Evolutionary conservation across 345 rosid species (phyloP).

Genomic region (Barbarea vulgaris): DNA sequence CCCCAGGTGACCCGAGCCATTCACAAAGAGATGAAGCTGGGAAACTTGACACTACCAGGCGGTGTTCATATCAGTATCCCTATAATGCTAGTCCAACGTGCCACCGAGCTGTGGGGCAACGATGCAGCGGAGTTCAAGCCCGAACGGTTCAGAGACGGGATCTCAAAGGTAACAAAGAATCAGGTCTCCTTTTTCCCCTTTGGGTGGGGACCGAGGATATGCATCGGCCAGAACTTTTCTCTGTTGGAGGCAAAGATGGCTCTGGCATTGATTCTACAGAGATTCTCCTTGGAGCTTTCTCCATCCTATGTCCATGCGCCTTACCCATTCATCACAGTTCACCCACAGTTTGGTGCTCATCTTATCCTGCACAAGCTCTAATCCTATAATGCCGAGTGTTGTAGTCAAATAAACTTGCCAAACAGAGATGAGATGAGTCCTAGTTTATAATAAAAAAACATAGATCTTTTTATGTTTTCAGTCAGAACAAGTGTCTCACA

Average conservation of each 20-base stretch:
- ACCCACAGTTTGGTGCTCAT: slow-evolving; percentile 54
- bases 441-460: too few relatives aligned
- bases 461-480: too few relatives aligned
- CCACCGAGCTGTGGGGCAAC: slow-evolving; percentile 49
- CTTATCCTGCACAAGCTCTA: slow-evolving; percentile 40
- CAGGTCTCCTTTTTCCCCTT: slow-evolving; percentile 50
- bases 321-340: slow-evolving; percentile 27
- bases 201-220: slow-evolving; percentile 57
- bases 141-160: too few relatives aligned
- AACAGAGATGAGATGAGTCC: neutral
- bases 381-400: too few relatives aligned
- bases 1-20: slow-evolving; percentile 2
- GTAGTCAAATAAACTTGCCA: neutral
- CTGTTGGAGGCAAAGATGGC: slow-evolving; percentile 56
- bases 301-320: slow-evolving; percentile 54
- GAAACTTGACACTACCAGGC: slow-evolving; percentile 41
- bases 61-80: slow-evolving; percentile 40
- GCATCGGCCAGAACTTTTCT: slow-evolving; percentile 61
- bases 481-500: too few relatives aligned
- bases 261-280: slow-evolving; percentile 48
- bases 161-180: too few relatives aligned
- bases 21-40: slow-evolving; percentile 44
- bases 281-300: slow-evolving; percentile 33
- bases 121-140: too few relatives aligned
- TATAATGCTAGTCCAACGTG: slow-evolving; percentile 43